phyloP scores from a whole-genome alignment of 2,329 filamentous ascomycete genomes.

The Leptographium wingfieldii region DNA sequence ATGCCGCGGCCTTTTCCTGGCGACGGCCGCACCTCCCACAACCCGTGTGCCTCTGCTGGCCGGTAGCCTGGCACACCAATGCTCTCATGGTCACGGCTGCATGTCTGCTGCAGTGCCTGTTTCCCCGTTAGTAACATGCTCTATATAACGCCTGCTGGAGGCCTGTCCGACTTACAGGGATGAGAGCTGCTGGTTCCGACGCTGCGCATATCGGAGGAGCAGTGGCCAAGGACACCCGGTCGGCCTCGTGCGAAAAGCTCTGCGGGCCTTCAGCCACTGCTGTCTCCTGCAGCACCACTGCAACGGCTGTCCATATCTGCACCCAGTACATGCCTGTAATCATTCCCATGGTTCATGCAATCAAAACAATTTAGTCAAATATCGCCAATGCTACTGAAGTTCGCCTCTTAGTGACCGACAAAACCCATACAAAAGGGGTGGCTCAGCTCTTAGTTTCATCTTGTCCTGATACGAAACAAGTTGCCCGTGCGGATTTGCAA shows the following conservation, averaged over 20 bases:
- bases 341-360: background rate
- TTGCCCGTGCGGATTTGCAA: no score
- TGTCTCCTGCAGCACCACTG: background rate
- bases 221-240: background rate
- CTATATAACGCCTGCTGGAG: no score
- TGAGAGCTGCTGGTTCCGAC: background rate
- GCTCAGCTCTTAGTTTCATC: background rate
- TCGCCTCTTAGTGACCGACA: background rate
- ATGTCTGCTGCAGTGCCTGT: background rate
- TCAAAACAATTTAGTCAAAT: background rate
- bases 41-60: background rate
- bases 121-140: no score
- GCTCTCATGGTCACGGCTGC: background rate
- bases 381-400: background rate
- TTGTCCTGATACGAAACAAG: background rate
- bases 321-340: background rate
- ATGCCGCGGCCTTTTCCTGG: constrained; percentile 29
- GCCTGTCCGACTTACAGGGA: background rate
- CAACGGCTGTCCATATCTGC: background rate
- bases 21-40: constrained; percentile 10
- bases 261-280: background rate
- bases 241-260: background rate
- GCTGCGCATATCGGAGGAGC: background rate
- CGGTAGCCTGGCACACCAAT: background rate
- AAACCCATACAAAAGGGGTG: background rate